Evolutionary conservation across 83 land plant genomes (phyloP), one percentile per base, ranked within the genome.

Genomic region (Picea abies): DNA sequence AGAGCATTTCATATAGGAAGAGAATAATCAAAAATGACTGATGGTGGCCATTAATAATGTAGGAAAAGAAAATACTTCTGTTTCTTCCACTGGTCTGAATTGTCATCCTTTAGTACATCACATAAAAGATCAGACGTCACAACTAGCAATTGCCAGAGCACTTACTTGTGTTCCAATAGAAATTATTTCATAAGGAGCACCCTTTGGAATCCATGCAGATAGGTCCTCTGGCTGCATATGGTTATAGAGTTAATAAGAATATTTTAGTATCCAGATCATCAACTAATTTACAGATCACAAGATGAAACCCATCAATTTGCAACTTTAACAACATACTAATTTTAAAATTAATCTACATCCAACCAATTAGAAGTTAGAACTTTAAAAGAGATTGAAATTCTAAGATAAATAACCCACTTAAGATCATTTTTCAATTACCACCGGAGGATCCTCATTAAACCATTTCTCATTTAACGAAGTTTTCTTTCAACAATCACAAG

Each of bases 171-270:
- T n/a, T n/a, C n/a, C n/a, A n/a, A n/a, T n/a, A n/a, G n/a, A n/a
- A n/a, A n/a, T n/a, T n/a, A n/a, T n/a, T n/a, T n/a, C 90, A 80
- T 84, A 87, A 25, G 41, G 47, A 47, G 67, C 78, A 63, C 82
- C 81, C 4, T 78, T 78, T 29, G 91, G 90, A 78, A 89, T 78
- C 91, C 91, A 89, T 25, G 84, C 79, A 8, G 91, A 87, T 32
- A 89, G 80, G 61, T 89, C 89, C 80, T 20, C 25, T 4, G 87
- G 82, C 83, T 86, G 88, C 82, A 75, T 37, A 39, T n/a, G 19
- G 60, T 75, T 49, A 47, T 47, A n/a, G 15, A 75, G 26, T 75
- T 49, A 47, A 49, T 4, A n/a, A 39, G 52, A 20, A 47, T n/a
- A 47, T 47, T 47, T 47, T 47, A 47, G 49, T 22, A 25, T 75